Evolutionary conservation across 2,329 filamentous ascomycete genomes (phyloP).

Genomic region (Gyromitra esculenta): DNA sequence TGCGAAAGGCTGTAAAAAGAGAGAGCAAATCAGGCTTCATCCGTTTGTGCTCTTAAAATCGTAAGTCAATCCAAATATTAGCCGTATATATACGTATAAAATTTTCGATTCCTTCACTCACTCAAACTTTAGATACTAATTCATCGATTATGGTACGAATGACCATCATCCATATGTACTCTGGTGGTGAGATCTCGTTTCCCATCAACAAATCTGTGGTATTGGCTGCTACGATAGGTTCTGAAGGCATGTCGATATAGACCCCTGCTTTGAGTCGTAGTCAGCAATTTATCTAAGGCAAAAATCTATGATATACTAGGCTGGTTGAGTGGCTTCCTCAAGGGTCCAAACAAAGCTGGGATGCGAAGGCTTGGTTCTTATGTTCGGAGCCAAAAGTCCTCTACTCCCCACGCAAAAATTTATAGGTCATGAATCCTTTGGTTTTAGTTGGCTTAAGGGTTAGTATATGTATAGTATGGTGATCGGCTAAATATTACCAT

Average conservation of each 20-base stretch:
- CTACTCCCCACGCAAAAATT: neutral
- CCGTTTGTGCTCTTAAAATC: neutral
- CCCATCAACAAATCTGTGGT: neutral
- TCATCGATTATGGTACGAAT: constrained; percentile 1
- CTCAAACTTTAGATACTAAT: constrained; percentile 7
- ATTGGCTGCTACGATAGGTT: constrained; percentile 7
- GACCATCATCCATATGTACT: constrained; percentile 7
- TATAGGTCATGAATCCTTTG: neutral
- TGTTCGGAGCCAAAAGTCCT: neutral
- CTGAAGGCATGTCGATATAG: constrained; percentile 2
- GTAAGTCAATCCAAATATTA: neutral
- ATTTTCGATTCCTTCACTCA: constrained; percentile 6
- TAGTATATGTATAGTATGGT: neutral
- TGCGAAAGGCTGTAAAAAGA: neutral
- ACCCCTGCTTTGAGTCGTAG: constrained; percentile 3
- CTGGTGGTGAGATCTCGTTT: neutral
- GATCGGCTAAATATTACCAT: neutral
- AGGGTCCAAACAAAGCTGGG: neutral
- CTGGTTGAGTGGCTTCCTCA: too few species aligned
- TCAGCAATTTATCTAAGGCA: neutral
- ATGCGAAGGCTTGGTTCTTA: neutral
- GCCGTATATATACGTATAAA: constrained; percentile 4
- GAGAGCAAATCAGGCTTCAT: neutral
- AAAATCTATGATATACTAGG: neutral
- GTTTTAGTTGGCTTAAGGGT: neutral